Conservation (phyloP, 163 green algal genomes). For the Trebouxia gelatinosa region DNA sequence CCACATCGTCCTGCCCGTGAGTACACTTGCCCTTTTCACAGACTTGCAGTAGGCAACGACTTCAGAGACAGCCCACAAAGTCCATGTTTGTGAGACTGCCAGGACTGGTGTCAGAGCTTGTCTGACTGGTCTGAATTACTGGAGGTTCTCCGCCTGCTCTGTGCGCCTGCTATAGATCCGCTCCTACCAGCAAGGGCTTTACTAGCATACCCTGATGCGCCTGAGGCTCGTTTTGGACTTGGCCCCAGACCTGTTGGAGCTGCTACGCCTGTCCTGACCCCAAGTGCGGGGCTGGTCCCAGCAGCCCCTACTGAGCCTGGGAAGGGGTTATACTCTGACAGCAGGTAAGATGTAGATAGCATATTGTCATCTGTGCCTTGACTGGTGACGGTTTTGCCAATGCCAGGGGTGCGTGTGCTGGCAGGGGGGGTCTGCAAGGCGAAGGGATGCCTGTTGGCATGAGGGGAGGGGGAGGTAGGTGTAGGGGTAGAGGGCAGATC, state of each 20-base stretch:
- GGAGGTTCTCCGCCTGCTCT: background rate
- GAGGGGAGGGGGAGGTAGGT: background rate
- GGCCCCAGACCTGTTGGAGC: background rate
- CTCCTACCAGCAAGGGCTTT: background rate
- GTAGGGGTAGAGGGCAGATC: slow-evolving; percentile 6
- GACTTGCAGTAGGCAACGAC: too few species aligned
- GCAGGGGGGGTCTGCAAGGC: slow-evolving; percentile 9
- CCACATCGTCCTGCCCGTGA: too few species aligned
- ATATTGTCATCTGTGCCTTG: too few species aligned
- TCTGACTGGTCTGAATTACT: slow-evolving; percentile 12
- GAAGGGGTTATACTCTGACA: slow-evolving; percentile 22
- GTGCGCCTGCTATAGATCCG: background rate
- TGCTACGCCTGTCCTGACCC: background rate
- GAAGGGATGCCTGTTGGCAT: background rate
- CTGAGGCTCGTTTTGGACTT: background rate
- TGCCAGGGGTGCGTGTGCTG: slow-evolving; percentile 4
- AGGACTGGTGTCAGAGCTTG: too few species aligned
- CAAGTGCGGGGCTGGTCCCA: background rate
- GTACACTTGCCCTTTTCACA: too few species aligned
- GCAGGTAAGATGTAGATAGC: background rate
- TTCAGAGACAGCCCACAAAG: too few species aligned
- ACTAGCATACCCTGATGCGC: background rate
- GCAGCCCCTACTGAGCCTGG: background rate
- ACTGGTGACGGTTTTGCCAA: too few species aligned
- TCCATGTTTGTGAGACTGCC: too few species aligned